Base-by-base conservation (phyloP, 1,139 yeast genomes). In the Protomyces inundatus region DNA sequence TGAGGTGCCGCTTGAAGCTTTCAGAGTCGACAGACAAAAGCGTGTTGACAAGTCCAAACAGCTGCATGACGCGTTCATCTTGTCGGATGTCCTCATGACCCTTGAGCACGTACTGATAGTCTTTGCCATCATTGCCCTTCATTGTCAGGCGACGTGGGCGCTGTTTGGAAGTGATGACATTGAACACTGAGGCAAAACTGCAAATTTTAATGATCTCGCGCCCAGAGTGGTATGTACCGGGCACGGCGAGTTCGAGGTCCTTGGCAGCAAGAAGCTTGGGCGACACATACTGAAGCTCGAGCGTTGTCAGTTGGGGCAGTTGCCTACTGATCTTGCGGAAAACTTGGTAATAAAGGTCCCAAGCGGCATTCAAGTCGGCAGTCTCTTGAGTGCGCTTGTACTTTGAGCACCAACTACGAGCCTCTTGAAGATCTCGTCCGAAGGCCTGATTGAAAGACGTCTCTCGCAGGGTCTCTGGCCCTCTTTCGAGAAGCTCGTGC, bases 41-140 rank as follows among this genome's bases (percentile, higher is more conserved):
- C 0, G 98, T 91, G 72, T 95, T 95, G 2, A 93, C 98, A 72
- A 95, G 80, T 0, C 98, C 98, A 76, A 95, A 93, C 70, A 95
- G 79, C 75, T 95, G 99, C 98, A 95, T 95, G 37, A 93, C 99
- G 74, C 95, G 81, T 72, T 90, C 90, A 77, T 95, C 99, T 74
- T 95, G 99, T 72, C 99, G 84, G 66, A 93, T 90, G 80, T 95
- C 99, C 76, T 95, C 99, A 73, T 95, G 98, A 0, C 98, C 98
- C 77, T 95, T 95, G 72, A 95, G 79, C 0, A 80, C 77, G 75
- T 85, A 95, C 69, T 82, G 87, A 72, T 95, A 90, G 50, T 86
- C 90, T 71, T 88, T 88, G 67, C 98, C 98, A 73, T 95, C 97
- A 71, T 89, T 87, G 16, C 98, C 98, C 68, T 81, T 80, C 63